Conservation (phyloP, 352 stramenopile species). For the Pythium rhizo-oryzae region DNA sequence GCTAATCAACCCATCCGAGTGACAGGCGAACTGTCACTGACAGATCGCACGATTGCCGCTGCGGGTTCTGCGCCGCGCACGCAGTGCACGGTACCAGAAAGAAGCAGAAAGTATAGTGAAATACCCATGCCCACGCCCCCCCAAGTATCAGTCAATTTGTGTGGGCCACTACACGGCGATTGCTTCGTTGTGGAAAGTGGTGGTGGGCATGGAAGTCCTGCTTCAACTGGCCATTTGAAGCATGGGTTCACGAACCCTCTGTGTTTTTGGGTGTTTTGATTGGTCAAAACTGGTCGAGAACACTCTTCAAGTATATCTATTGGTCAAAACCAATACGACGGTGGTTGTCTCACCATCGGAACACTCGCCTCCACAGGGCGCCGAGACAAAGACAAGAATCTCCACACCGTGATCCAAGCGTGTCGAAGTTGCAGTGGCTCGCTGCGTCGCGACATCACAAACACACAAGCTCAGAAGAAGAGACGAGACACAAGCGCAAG, state of each 20-base stretch:
- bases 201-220: neutral
- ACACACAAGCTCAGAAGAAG: neutral
- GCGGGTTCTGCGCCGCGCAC: no score
- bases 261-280: neutral
- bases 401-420: neutral
- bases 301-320: neutral
- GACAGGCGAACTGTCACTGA: no score
- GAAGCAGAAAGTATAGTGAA: no score
- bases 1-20: no score
- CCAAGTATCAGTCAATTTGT: no score
- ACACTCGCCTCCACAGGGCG: neutral
- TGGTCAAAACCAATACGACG: neutral
- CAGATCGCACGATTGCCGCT: no score
- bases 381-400: slow-evolving; percentile 17
- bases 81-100: no score
- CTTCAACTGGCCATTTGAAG: neutral
- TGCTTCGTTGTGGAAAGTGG: no score
- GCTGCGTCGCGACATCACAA: neutral
- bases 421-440: slow-evolving; percentile 14
- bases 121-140: no score
- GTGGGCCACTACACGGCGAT: no score
- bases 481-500: neutral
- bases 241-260: slow-evolving; percentile 4
- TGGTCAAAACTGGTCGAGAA: neutral
- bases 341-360: slow-evolving; percentile 17